phyloP scores from a whole-genome alignment of 2,329 filamentous ascomycete species.

The Cryphonectria carpinicola region DNA sequence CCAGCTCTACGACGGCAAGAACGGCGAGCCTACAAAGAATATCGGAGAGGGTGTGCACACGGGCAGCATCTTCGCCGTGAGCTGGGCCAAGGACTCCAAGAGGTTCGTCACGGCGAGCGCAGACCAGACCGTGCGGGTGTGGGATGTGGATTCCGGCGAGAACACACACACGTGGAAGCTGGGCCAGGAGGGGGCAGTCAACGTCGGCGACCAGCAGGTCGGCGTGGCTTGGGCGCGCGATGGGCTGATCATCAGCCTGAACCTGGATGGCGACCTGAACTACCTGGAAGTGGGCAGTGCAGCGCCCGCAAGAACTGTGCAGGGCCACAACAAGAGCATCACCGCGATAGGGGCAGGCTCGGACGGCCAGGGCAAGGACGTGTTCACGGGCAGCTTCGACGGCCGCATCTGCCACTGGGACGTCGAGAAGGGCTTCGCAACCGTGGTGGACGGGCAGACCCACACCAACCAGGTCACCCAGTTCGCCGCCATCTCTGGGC shows the following conservation, averaged over 20 bases:
- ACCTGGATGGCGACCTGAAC: constrained; percentile 85
- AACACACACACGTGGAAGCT: constrained; percentile 82
- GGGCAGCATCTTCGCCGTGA: constrained; percentile 89
- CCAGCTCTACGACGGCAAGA: constrained; percentile 95
- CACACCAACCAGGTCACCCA: constrained; percentile 87
- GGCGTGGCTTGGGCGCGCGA: constrained; percentile 92
- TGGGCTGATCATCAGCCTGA: constrained; percentile 86
- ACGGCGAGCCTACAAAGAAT: constrained; percentile 77
- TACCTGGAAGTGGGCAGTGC: constrained; percentile 77
- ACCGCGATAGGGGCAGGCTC: constrained; percentile 70
- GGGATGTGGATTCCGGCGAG: constrained; percentile 83
- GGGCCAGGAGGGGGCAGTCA: constrained; percentile 72
- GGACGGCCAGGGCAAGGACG: constrained; percentile 61
- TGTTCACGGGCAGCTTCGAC: constrained; percentile 93
- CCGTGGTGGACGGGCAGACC: constrained; percentile 74
- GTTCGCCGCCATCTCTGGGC: constrained; percentile 64
- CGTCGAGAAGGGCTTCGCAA: constrained; percentile 67
- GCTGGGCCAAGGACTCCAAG: constrained; percentile 86
- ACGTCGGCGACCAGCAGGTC: constrained; percentile 84
- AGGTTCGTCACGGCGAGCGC: constrained; percentile 89
- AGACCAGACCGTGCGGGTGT: constrained; percentile 92
- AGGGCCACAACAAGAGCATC: constrained; percentile 90
- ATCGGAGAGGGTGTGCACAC: constrained; percentile 86
- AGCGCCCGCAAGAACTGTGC: constrained; percentile 71
- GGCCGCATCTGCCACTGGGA: constrained; percentile 88